Evolutionary conservation across 257 asterid species (phyloP).

Genomic region (Hygrophila difformis): DNA sequence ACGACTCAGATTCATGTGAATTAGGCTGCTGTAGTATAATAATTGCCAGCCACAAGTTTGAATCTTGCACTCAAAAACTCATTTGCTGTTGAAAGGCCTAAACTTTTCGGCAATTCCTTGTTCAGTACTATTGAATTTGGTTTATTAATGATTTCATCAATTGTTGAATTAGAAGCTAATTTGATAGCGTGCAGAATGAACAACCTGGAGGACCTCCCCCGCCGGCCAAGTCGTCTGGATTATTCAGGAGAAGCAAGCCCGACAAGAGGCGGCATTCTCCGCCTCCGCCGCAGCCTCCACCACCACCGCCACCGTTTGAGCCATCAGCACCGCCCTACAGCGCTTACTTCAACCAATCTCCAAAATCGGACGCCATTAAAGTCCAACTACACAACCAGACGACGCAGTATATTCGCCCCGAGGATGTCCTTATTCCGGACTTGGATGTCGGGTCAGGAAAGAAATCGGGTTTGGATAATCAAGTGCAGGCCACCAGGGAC

Average conservation of each 20-base stretch:
- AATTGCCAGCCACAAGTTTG: not conserved
- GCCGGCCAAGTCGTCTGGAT: slow-evolving; percentile 13
- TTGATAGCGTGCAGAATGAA: slow-evolving; percentile 32
- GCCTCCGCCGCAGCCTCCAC: no score
- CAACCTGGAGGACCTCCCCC: slow-evolving; percentile 15
- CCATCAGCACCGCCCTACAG: slow-evolving; percentile 25
- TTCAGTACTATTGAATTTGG: no score
- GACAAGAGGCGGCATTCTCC: no score
- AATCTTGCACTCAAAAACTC: no score
- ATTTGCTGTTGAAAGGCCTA: no score
- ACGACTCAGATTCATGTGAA: no score
- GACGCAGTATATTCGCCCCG: slow-evolving; percentile 28
- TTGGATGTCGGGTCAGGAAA: slow-evolving; percentile 2
- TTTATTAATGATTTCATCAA: not conserved
- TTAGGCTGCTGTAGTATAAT: no score
- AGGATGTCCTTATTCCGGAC: slow-evolving; percentile 24
- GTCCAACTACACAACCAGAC: slow-evolving; percentile 35
- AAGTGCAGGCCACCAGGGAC: slow-evolving; percentile 23
- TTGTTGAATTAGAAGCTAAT: no score
- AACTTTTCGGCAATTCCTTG: no score
- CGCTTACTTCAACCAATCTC: slow-evolving; percentile 21
- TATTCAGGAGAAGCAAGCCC: slow-evolving; percentile 22
- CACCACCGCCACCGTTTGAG: slow-evolving; percentile 16
- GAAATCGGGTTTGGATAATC: slow-evolving; percentile 18
- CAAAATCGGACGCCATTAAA: slow-evolving; percentile 31